These are phyloP conservation scores for Globisporangium acanthophoron DNA, from an alignment of 352 stramenopile genomes.

Conservation along the genomic window DNA sequence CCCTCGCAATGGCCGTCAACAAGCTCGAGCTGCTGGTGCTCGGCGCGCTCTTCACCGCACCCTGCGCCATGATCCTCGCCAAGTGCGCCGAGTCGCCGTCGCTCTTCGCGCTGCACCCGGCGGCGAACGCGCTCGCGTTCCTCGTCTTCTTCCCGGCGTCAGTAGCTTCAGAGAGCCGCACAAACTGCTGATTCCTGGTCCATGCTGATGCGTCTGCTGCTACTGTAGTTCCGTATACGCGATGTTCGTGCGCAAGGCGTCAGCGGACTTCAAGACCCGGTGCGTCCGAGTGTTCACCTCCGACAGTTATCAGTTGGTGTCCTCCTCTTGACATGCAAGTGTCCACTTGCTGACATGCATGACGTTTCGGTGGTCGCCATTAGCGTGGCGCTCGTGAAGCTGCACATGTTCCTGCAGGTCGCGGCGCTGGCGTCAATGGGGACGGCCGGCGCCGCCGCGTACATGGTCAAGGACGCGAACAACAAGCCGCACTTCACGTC, in stretches of 20 bases:
- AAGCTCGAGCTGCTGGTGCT: conserved; percentile 57
- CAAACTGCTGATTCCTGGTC: neutral
- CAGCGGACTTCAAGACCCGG: conserved; percentile 39
- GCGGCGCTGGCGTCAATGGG: conserved; percentile 42
- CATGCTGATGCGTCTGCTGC: neutral
- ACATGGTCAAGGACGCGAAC: conserved; percentile 51
- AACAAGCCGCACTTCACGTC: conserved; percentile 64
- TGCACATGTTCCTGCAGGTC: conserved; percentile 45
- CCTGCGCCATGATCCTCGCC: conserved; percentile 38
- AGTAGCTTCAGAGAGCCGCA: neutral
- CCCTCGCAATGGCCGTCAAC: conserved; percentile 29
- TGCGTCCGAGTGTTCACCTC: conserved; percentile 5
- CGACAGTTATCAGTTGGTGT: neutral
- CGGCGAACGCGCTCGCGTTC: conserved; percentile 54
- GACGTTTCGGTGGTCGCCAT: conserved; percentile 4
- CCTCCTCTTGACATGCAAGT: neutral
- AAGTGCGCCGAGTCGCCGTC: conserved; percentile 24
- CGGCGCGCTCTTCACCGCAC: conserved; percentile 39
- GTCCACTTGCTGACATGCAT: neutral
- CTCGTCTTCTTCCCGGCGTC: conserved; percentile 56
- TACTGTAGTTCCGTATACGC: conserved; percentile 36
- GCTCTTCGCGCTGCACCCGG: conserved; percentile 59
- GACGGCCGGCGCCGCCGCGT: conserved; percentile 33
- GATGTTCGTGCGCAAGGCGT: conserved; percentile 53
- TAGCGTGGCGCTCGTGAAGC: conserved; percentile 35